Conservation (phyloP, 257 asterid species). For the Eustoma russellianum region DNA sequence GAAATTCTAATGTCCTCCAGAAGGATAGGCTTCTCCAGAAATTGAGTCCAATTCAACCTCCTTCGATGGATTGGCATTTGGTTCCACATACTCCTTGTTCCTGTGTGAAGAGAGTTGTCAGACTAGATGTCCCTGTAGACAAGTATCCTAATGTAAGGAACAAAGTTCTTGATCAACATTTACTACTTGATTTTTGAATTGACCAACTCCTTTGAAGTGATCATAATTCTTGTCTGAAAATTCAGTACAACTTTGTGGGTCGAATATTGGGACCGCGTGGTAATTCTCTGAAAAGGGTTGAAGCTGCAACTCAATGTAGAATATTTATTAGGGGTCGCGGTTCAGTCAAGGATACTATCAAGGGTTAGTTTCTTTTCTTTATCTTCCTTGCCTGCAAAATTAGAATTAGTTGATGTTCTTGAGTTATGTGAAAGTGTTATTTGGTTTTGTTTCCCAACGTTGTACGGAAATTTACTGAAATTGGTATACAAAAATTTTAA, state of each 20-base stretch:
- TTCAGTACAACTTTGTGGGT: conserved; percentile 78
- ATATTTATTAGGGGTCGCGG: conserved; percentile 70
- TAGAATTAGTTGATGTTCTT: neutral
- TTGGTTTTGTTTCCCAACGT: too few species aligned
- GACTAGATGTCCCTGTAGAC: conserved; percentile 73
- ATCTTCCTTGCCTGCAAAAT: neutral
- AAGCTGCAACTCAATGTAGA: conserved; percentile 72
- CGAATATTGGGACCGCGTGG: conserved; percentile 81
- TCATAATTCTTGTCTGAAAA: conserved; percentile 17
- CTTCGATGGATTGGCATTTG: conserved; percentile 48
- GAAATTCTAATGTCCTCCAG: conserved; percentile 20
- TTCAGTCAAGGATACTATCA: conserved; percentile 64
- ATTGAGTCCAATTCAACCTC: conserved; percentile 43
- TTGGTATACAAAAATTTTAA: too few species aligned
- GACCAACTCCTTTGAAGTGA: neutral
- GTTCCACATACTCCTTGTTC: conserved; percentile 43
- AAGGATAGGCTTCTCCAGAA: conserved; percentile 53
- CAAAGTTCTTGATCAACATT: neutral
- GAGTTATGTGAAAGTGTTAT: neutral
- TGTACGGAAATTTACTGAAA: too few species aligned
- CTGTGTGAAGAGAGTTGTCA: conserved; percentile 59
- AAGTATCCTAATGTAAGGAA: conserved; percentile 63
- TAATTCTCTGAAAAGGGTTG: conserved; percentile 72
- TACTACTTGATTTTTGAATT: conserved; percentile 1
- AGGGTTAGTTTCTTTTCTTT: conserved; percentile 34